These are phyloP conservation scores for Juglanconis oblonga DNA, from an alignment of 2,329 filamentous ascomycete genomes.

Conservation along the genomic window DNA sequence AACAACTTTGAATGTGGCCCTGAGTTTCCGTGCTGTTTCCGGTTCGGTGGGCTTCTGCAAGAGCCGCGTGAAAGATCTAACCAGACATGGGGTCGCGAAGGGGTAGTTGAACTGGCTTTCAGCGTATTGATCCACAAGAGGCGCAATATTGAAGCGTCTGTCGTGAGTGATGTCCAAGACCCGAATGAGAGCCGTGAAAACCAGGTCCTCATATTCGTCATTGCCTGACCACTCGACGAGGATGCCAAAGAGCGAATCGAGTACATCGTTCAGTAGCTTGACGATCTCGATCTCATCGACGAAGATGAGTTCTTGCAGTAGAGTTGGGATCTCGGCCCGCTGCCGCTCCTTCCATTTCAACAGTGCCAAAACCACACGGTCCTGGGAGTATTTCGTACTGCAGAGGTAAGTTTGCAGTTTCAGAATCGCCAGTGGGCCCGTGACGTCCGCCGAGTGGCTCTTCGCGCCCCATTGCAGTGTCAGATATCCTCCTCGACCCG, in stretches of 20 bases:
- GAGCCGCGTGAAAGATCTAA: conserved; percentile 81
- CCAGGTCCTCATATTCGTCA: conserved; percentile 86
- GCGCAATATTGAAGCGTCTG: conserved; percentile 85
- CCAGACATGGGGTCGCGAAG: conserved; percentile 82
- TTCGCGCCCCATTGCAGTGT: conserved; percentile 75
- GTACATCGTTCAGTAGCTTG: conserved; percentile 84
- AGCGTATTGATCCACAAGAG: conserved; percentile 88
- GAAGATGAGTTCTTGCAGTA: conserved; percentile 82
- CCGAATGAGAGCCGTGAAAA: conserved; percentile 86
- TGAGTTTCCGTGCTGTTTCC: conserved; percentile 77
- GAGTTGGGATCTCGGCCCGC: conserved; percentile 66
- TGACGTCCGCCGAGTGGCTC: conserved; percentile 68
- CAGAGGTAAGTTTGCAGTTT: conserved; percentile 82
- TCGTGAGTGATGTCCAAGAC: conserved; percentile 94
- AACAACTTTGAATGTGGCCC: conserved; percentile 92
- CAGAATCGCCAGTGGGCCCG: conserved; percentile 76
- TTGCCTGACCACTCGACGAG: conserved; percentile 88
- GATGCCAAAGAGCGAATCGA: conserved; percentile 88
- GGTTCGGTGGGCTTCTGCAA: conserved; percentile 80
- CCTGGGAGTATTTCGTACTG: conserved; percentile 92
- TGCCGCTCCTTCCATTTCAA: conserved; percentile 81
- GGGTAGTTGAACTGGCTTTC: conserved; percentile 89
- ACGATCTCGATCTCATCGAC: conserved; percentile 97
- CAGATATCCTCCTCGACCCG: conserved; percentile 83
- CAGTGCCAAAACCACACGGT: conserved; percentile 78